Percentiles rank a stretch among this genome's conserved stretches.
phyloP scores from a whole-genome alignment of 208 protist species.

The Phytomonas sp. region DNA sequence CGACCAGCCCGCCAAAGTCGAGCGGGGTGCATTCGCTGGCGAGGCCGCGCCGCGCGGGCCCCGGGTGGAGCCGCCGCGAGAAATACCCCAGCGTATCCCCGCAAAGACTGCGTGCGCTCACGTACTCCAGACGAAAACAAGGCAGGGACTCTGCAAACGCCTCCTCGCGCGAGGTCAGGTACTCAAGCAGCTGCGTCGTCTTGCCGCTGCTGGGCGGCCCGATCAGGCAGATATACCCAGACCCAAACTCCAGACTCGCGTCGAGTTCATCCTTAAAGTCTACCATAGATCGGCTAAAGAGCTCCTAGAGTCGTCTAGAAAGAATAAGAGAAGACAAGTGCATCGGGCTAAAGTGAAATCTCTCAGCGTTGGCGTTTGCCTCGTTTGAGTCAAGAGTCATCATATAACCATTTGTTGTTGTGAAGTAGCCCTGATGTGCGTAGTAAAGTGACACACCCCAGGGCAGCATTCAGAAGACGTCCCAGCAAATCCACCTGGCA shows the following conservation, averaged over 20 bases:
- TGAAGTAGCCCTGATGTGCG: not conserved
- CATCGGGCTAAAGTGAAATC: not conserved
- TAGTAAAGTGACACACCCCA: not conserved
- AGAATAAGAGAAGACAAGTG: not conserved
- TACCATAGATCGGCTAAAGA: not conserved
- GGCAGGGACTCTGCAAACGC: constrained; percentile 17
- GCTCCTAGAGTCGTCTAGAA: not conserved
- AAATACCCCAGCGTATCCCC: constrained; percentile 23
- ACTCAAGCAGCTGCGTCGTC: constrained; percentile 47
- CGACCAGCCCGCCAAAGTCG: constrained; percentile 44
- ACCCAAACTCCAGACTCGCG: constrained; percentile 61
- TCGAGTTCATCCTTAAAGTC: constrained; percentile 48
- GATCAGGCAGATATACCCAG: constrained; percentile 63
- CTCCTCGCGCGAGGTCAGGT: constrained; percentile 44
- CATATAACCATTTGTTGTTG: not conserved
- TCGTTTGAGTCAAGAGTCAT: not conserved
- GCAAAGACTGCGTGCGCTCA: constrained; percentile 22
- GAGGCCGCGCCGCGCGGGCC: constrained; percentile 15
- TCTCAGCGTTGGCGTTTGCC: not conserved
- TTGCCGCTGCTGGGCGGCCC: constrained; percentile 77
- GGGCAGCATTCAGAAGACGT: not conserved
- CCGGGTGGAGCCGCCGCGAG: constrained; percentile 17
- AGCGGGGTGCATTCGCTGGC: constrained; percentile 36
- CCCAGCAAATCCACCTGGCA: not conserved
- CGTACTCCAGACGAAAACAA: constrained; percentile 35